Conservation (phyloP, 2,329 filamentous ascomycete genomes). For the Pseudocercospora vitis region DNA sequence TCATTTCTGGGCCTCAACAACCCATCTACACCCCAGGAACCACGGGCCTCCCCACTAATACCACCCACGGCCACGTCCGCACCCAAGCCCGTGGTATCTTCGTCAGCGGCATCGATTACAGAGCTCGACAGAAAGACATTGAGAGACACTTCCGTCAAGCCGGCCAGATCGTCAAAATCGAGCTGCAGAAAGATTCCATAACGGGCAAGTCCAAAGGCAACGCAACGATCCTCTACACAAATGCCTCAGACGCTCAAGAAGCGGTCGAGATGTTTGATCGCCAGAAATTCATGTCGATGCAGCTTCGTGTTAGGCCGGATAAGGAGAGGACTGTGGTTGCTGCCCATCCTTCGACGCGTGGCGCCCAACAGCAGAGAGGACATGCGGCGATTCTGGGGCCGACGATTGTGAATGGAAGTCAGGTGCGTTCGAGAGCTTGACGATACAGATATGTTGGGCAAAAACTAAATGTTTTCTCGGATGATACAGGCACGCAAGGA, state of each 20-base stretch:
- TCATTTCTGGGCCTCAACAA: not conserved
- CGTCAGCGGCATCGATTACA: constrained; percentile 33
- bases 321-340: constrained; percentile 30
- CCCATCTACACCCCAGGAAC: constrained; percentile 26
- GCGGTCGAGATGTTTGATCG: constrained; percentile 32
- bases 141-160: constrained; percentile 29
- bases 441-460: not conserved
- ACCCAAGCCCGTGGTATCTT: constrained; percentile 35
- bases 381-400: constrained; percentile 16
- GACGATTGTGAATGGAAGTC: constrained; percentile 30
- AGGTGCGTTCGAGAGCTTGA: constrained; percentile 24
- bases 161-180: constrained; percentile 31
- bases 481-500: constrained; percentile 15
- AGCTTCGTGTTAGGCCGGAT: constrained; percentile 31
- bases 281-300: constrained; percentile 28
- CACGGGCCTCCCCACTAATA: constrained; percentile 32
- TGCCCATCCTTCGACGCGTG: no score
- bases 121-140: constrained; percentile 31
- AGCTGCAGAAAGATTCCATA: constrained; percentile 28
- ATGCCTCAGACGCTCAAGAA: constrained; percentile 28
- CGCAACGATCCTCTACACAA: constrained; percentile 31
- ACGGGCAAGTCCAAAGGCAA: constrained; percentile 35
- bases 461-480: not conserved
- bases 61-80: constrained; percentile 25
- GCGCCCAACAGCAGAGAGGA: not conserved